Evolutionary conservation across 345 rosid genomes (phyloP).

Genomic region (Erodium maritimum): DNA sequence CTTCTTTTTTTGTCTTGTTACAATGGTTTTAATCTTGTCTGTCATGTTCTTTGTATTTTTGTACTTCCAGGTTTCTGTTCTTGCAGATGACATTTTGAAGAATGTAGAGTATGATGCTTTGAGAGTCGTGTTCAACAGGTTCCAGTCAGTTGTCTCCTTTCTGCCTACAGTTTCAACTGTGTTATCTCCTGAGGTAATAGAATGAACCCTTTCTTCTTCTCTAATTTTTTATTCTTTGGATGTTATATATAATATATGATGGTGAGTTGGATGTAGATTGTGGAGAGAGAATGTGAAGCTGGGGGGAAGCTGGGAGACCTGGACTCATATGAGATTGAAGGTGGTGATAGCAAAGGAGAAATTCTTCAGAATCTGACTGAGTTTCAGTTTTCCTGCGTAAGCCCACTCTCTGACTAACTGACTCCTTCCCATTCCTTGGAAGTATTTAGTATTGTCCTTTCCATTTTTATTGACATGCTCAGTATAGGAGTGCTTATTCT

Average conservation of each 20-base stretch:
- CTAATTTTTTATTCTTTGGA: conserved; percentile 1
- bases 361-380: conserved; percentile 85
- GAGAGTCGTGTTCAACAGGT: conserved; percentile 85
- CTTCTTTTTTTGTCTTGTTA: neutral
- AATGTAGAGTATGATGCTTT: conserved; percentile 86
- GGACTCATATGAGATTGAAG: conserved; percentile 93
- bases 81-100: conserved; percentile 93
- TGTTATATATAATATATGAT: neutral
- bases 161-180: conserved; percentile 72
- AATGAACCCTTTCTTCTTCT: neutral
- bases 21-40: neutral
- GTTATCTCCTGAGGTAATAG: conserved; percentile 70
- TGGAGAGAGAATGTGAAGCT: conserved; percentile 76
- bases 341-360: conserved; percentile 86
- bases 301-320: conserved; percentile 86
- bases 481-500: too few species aligned
- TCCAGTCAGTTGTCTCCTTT: conserved; percentile 67
- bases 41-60: conserved; percentile 3
- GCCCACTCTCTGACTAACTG: conserved; percentile 11
- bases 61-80: conserved; percentile 65
- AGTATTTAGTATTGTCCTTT: neutral
- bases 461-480: too few species aligned
- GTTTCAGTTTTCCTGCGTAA: conserved; percentile 97
- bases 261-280: conserved; percentile 31
- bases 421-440: neutral